These are phyloP conservation scores for Elsinoe perseae DNA, from an alignment of 2,329 filamentous ascomycete genomes.

Conservation along the genomic window DNA sequence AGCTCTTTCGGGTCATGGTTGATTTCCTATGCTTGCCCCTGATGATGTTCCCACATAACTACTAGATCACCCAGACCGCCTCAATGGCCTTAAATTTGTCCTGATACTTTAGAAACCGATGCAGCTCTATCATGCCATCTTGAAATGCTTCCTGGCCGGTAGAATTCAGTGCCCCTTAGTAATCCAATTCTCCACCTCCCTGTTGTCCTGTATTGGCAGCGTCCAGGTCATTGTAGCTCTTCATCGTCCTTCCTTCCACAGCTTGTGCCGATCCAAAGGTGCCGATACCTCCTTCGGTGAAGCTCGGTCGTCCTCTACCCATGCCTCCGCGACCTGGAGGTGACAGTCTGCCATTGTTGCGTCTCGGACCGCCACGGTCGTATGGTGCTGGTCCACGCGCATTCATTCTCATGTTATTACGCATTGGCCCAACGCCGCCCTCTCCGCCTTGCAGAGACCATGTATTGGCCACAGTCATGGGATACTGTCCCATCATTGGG, in stretches of 20 bases:
- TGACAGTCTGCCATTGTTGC: slow-evolving; percentile 40
- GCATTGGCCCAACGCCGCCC: slow-evolving; percentile 37
- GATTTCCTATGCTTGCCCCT: background rate
- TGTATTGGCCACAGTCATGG: slow-evolving; percentile 18
- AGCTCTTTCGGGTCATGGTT: background rate
- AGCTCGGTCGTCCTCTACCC: slow-evolving; percentile 57
- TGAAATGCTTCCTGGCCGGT: background rate
- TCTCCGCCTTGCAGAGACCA: slow-evolving; percentile 23
- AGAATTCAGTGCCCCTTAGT: slow-evolving; percentile 45
- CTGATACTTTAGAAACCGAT: slow-evolving; percentile 2
- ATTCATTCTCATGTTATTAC: slow-evolving; percentile 23
- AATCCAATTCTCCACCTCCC: slow-evolving; percentile 80
- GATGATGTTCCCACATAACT: background rate
- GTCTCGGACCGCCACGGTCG: slow-evolving; percentile 50
- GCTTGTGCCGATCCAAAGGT: slow-evolving; percentile 82
- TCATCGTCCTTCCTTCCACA: slow-evolving; percentile 82
- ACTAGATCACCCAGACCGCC: background rate
- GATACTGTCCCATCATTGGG: slow-evolving; percentile 19
- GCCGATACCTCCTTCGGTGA: slow-evolving; percentile 63
- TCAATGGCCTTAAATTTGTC: background rate
- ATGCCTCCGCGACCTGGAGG: slow-evolving; percentile 44
- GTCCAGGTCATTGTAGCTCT: slow-evolving; percentile 96
- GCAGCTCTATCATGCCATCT: background rate
- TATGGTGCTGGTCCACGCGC: slow-evolving; percentile 23
- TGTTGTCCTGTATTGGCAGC: slow-evolving; percentile 46